phyloP scores from a whole-genome alignment of 2,329 filamentous ascomycete genomes.

The Colletotrichum tropicicola region DNA sequence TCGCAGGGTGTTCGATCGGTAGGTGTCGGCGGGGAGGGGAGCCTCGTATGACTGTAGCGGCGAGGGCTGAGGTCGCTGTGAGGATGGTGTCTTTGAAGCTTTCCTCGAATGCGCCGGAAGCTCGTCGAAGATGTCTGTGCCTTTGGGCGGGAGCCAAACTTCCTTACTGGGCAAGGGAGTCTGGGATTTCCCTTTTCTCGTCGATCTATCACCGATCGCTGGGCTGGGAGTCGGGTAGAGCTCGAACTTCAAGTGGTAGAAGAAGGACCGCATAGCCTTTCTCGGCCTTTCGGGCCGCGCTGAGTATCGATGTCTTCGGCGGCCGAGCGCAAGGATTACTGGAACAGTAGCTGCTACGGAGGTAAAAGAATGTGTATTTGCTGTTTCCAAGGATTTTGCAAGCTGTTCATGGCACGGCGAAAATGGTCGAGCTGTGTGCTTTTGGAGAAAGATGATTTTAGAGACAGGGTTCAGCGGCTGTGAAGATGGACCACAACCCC shows the following conservation, averaged over 20 bases:
- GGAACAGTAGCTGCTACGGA: slow-evolving; percentile 28
- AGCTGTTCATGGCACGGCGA: slow-evolving; percentile 8
- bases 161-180: slow-evolving; percentile 29
- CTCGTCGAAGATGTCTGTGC: slow-evolving; percentile 62
- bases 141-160: slow-evolving; percentile 60
- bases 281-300: slow-evolving; percentile 1
- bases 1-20: not conserved
- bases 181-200: slow-evolving; percentile 4
- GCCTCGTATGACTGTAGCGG: slow-evolving; percentile 28
- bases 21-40: slow-evolving; percentile 12
- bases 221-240: slow-evolving; percentile 62
- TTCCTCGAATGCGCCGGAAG: slow-evolving; percentile 59
- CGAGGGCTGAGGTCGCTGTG: slow-evolving; percentile 20
- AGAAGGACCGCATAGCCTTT: slow-evolving; percentile 66
- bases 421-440: not conserved
- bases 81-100: slow-evolving; percentile 21
- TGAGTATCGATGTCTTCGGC: not conserved
- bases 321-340: not conserved
- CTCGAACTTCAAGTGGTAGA: slow-evolving; percentile 74
- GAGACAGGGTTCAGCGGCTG: not conserved
- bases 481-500: not conserved
- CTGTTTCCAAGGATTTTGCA: not conserved
- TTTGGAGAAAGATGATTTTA: slow-evolving; percentile 1
- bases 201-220: slow-evolving; percentile 19
- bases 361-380: slow-evolving; percentile 28